These are phyloP conservation scores for Hemileccinum impolitum DNA, from an alignment of 768 basidiomycete species.

Conservation along the genomic window DNA sequence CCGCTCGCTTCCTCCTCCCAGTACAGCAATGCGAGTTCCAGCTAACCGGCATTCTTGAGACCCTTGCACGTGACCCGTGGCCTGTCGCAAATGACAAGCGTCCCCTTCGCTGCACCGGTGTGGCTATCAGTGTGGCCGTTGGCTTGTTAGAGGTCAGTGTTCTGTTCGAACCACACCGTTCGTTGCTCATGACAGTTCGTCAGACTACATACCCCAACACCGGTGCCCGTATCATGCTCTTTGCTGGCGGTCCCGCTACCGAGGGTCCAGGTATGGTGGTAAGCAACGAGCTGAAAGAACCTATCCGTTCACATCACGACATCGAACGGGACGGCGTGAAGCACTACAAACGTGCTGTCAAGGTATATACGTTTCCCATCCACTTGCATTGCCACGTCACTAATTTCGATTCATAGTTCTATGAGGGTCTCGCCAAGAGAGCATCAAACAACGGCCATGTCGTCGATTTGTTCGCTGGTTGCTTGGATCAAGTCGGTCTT, in stretches of 20 bases:
- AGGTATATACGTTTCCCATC: conserved; percentile 49
- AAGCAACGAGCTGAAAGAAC: conserved; percentile 91
- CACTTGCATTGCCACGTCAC: background rate
- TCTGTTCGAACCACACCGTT: background rate
- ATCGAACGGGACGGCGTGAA: conserved; percentile 96
- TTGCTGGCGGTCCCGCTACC: conserved; percentile 91
- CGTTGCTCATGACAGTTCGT: background rate
- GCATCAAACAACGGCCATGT: conserved; percentile 94
- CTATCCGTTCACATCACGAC: conserved; percentile 97
- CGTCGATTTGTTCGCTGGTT: conserved; percentile 94
- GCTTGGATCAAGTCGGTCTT: conserved; percentile 95
- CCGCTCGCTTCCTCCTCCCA: conserved; percentile 89
- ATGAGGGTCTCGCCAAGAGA: conserved; percentile 90
- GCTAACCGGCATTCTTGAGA: conserved; percentile 88
- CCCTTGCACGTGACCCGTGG: conserved; percentile 90
- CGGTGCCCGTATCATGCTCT: conserved; percentile 94
- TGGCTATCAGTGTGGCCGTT: conserved; percentile 89
- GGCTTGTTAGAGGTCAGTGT: conserved; percentile 76
- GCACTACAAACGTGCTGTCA: conserved; percentile 94
- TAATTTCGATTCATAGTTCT: conserved; percentile 60
- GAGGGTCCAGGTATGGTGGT: conserved; percentile 98
- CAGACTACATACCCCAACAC: conserved; percentile 91
- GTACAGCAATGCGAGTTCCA: conserved; percentile 94
- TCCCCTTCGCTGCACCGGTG: conserved; percentile 90
- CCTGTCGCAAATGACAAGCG: conserved; percentile 95